Conservation (phyloP, 2,329 filamentous ascomycete species). For the Venturia carpophila region DNA sequence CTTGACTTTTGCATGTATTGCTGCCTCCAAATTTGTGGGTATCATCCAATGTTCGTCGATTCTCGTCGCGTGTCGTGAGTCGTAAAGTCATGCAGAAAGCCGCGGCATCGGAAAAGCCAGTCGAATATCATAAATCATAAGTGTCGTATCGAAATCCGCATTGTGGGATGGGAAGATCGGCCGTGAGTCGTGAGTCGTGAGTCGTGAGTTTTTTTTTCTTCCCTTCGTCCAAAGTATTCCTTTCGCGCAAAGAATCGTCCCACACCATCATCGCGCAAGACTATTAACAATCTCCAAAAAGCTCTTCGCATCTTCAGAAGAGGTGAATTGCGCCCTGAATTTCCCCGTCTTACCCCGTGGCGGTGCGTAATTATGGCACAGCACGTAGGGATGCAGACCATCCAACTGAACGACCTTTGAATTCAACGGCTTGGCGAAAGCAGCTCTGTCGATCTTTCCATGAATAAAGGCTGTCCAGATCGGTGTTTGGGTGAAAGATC, state of each 20-base stretch:
- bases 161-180: not conserved
- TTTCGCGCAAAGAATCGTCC: not conserved
- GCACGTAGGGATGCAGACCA: slow-evolving; percentile 46
- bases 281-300: not conserved
- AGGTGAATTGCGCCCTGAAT: slow-evolving; percentile 26
- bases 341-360: slow-evolving; percentile 23
- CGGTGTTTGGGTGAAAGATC: slow-evolving; percentile 46
- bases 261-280: not conserved
- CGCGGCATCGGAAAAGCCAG: too few species aligned
- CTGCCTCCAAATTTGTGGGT: slow-evolving; percentile 5
- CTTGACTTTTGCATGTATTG: not conserved
- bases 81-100: not conserved
- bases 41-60: not conserved
- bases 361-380: slow-evolving; percentile 44
- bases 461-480: slow-evolving; percentile 55
- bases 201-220: too few species aligned
- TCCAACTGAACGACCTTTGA: slow-evolving; percentile 40
- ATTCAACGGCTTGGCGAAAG: slow-evolving; percentile 41
- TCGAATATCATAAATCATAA: not conserved
- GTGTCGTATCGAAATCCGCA: not conserved
- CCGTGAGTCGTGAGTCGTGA: not conserved
- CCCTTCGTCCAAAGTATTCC: not conserved
- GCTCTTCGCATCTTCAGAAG: slow-evolving; percentile 22
- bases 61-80: not conserved
- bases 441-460: slow-evolving; percentile 37